These are phyloP conservation scores for Tarenaya hassleriana DNA, from an alignment of 345 rosid genomes.

Conservation along the genomic window DNA sequence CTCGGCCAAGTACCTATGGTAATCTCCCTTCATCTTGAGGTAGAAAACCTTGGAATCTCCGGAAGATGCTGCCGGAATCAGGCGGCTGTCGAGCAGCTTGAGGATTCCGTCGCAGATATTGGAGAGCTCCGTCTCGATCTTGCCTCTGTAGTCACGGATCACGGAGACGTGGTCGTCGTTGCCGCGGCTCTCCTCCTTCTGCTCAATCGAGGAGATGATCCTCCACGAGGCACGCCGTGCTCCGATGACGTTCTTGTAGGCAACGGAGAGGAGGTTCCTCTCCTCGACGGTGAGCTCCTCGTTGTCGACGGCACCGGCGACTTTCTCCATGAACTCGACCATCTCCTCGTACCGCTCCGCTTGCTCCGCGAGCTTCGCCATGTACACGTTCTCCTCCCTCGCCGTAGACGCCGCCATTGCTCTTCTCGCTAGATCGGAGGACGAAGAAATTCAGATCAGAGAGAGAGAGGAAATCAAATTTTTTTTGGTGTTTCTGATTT, in stretches of 20 bases:
- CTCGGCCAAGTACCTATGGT: conserved; percentile 85
- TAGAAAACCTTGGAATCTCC: conserved; percentile 88
- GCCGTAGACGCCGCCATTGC: conserved; percentile 45
- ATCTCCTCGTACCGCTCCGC: conserved; percentile 95
- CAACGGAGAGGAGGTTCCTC: conserved; percentile 85
- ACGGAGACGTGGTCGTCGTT: conserved; percentile 76
- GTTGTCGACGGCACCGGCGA: conserved; percentile 44
- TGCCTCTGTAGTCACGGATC: conserved; percentile 75
- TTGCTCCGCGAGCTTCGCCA: conserved; percentile 94
- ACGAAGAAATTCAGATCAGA: conserved; percentile 15
- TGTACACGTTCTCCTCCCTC: conserved; percentile 75
- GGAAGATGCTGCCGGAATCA: conserved; percentile 58
- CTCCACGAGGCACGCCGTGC: conserved; percentile 91
- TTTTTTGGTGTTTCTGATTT: background rate
- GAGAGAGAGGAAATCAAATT: conserved; percentile 10
- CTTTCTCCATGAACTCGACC: conserved; percentile 93
- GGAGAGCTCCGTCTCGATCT: conserved; percentile 78
- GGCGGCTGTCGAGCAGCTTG: conserved; percentile 64
- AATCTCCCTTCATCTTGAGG: conserved; percentile 89
- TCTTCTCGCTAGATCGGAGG: conserved; percentile 6
- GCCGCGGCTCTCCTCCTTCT: conserved; percentile 88
- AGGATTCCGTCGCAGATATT: conserved; percentile 75
- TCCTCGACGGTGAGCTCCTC: conserved; percentile 83
- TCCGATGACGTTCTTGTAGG: conserved; percentile 94
- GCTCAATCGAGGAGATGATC: conserved; percentile 81